These are phyloP conservation scores for Eudorina sp. DNA, from an alignment of 139 green algal genomes.

Conservation along the genomic window DNA sequence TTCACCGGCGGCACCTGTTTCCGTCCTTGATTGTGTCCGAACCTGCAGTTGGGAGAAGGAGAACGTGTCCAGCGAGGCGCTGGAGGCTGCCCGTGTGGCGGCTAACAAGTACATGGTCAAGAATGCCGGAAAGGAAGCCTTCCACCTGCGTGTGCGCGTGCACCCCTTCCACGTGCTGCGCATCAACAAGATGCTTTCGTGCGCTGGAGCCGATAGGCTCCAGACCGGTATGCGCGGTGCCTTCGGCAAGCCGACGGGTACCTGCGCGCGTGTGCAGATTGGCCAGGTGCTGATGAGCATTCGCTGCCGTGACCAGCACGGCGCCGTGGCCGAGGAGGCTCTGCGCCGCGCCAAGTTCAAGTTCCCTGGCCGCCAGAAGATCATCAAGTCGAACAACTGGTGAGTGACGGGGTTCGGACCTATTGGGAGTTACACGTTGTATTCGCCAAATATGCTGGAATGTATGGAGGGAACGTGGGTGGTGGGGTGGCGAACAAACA, in stretches of 20 bases:
- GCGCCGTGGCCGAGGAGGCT: conserved; percentile 89
- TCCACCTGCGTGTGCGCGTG: conserved; percentile 98
- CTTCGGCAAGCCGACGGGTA: conserved; percentile 96
- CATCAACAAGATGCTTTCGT: conserved; percentile 99
- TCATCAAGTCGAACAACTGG: conserved; percentile 96
- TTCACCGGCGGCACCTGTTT: background rate
- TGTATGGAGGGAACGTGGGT: too few species aligned
- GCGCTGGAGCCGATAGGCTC: conserved; percentile 97
- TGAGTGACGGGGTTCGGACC: conserved; percentile 50
- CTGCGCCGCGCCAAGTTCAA: conserved; percentile 99
- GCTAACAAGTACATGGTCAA: conserved; percentile 99
- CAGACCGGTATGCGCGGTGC: conserved; percentile 99
- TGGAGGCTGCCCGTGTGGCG: conserved; percentile 98
- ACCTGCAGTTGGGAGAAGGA: conserved; percentile 88
- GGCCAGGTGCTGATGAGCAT: conserved; percentile 98
- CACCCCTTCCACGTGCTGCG: conserved; percentile 99
- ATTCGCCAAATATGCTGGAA: too few species aligned
- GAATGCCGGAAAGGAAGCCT: conserved; percentile 97
- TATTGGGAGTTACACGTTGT: too few species aligned
- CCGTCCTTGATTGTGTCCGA: background rate
- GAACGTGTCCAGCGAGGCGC: conserved; percentile 86
- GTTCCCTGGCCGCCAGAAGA: conserved; percentile 99
- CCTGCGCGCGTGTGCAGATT: conserved; percentile 94
- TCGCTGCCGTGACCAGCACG: conserved; percentile 93
- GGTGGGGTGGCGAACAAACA: too few species aligned